Conservation (phyloP, 768 basidiomycete genomes). For the Rhizopogon sp. region DNA sequence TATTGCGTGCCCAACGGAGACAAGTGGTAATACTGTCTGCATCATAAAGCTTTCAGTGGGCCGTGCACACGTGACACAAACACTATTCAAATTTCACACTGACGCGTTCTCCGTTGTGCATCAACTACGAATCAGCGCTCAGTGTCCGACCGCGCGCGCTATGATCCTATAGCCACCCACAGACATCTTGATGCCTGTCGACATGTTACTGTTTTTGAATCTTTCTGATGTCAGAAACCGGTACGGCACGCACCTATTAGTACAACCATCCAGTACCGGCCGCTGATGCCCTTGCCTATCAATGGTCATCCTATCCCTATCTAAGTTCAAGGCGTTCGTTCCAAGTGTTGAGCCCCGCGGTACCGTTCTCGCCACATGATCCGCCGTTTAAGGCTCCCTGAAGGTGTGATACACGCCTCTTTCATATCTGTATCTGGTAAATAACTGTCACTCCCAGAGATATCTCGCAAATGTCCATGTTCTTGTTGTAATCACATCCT, state of each 20-base stretch:
- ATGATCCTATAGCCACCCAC: neutral
- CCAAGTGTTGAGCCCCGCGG: neutral
- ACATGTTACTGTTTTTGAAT: neutral
- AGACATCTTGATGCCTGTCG: neutral
- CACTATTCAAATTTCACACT: neutral
- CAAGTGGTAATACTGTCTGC: neutral
- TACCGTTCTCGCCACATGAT: neutral
- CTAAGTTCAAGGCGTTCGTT: neutral
- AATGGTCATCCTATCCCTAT: neutral
- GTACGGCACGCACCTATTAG: neutral
- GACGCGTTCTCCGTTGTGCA: neutral
- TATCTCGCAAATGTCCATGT: neutral
- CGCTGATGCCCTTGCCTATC: too few species aligned
- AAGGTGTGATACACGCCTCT: neutral
- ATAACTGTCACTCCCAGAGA: neutral
- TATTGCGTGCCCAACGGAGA: neutral
- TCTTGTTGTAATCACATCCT: neutral
- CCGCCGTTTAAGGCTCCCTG: neutral
- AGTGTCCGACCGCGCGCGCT: neutral
- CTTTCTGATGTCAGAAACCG: neutral
- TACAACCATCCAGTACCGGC: neutral
- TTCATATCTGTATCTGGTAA: neutral
- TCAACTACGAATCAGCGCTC: neutral
- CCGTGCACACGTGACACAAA: neutral
- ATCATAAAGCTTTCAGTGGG: neutral